phyloP scores from a whole-genome alignment of 2,329 filamentous ascomycete species.

The Venturia oleaginea region DNA sequence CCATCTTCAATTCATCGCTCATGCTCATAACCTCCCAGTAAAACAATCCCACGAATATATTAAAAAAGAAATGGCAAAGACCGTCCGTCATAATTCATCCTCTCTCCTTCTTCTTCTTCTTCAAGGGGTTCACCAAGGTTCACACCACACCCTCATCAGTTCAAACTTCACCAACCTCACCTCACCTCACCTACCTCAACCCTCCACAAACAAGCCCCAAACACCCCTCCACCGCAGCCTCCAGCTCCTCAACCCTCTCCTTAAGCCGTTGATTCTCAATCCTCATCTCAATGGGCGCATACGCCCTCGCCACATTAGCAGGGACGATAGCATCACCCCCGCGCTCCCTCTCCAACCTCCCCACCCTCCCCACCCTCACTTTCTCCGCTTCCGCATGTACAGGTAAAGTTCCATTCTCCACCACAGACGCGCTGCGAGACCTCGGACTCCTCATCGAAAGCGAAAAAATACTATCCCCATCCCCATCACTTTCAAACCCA shows the following conservation, averaged over 20 bases:
- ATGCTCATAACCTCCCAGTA: background rate
- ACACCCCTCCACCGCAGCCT: slow-evolving; percentile 12
- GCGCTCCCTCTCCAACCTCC: no score
- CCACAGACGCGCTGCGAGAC: background rate
- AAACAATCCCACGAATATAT: no score
- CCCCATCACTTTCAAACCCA: slow-evolving; percentile 14
- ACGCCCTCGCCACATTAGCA: background rate
- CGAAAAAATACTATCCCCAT: slow-evolving; percentile 5
- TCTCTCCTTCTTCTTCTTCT: no score
- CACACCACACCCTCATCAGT: background rate
- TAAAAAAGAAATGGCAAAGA: no score
- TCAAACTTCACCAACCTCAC: background rate
- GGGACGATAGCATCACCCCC: background rate
- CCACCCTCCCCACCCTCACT: background rate
- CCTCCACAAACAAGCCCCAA: slow-evolving; percentile 8
- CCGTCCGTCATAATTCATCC: no score
- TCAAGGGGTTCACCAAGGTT: no score
- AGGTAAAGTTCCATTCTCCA: background rate
- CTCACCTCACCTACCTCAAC: no score
- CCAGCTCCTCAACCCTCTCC: slow-evolving; percentile 11
- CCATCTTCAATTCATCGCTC: background rate
- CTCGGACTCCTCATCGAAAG: background rate
- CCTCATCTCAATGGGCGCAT: slow-evolving; percentile 1
- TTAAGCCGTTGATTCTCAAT: slow-evolving; percentile 11
- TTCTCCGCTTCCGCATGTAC: background rate